These are phyloP conservation scores for Dendrobium chrysotoxum DNA, from an alignment of 106 monocot species.

Conservation along the genomic window DNA sequence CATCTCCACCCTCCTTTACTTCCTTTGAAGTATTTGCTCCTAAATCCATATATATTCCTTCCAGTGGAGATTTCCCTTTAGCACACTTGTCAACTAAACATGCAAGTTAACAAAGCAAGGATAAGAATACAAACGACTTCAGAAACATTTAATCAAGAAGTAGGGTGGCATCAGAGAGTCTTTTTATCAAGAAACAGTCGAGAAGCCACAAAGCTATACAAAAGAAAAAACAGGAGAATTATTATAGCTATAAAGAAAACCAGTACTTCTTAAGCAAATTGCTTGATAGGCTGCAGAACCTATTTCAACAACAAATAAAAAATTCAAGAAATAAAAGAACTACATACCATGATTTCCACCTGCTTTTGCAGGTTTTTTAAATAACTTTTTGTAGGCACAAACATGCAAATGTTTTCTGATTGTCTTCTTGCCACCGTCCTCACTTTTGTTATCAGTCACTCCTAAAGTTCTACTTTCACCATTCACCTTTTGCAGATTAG, in stretches of 20 bases:
- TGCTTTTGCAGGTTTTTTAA: neutral
- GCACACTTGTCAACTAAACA: neutral
- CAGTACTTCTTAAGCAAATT: neutral
- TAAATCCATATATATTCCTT: neutral
- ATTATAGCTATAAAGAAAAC: neutral
- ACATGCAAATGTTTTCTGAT: slow-evolving; percentile 5
- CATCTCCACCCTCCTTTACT: neutral
- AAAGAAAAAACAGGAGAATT: neutral
- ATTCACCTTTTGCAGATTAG: neutral
- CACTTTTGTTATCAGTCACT: neutral
- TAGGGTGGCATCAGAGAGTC: neutral
- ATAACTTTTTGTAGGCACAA: neutral
- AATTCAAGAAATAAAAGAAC: neutral
- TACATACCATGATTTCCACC: neutral
- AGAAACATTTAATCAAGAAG: neutral
- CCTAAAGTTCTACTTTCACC: neutral
- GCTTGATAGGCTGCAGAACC: neutral
- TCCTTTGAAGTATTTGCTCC: neutral
- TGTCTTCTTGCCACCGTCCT: neutral
- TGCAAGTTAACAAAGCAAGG: neutral
- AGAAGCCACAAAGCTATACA: neutral
- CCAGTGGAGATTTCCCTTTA: neutral
- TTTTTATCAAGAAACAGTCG: neutral
- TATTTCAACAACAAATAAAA: slow-evolving; percentile 1
- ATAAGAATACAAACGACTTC: neutral